Evolutionary conservation across 2,329 filamentous ascomycete genomes (phyloP).

Genomic region (Phyllachora maydis): DNA sequence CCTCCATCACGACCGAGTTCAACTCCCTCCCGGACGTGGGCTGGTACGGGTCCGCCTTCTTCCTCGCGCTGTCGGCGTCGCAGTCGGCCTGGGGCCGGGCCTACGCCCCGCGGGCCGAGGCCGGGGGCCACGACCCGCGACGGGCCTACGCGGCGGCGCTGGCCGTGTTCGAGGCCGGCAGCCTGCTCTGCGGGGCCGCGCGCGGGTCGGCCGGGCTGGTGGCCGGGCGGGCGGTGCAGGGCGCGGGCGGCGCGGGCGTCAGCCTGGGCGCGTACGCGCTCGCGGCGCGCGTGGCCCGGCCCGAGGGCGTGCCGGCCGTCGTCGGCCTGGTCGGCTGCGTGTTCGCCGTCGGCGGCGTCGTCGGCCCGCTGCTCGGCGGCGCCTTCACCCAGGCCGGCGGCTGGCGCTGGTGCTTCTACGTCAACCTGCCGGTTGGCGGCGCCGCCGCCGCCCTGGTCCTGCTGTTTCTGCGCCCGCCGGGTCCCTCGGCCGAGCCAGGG

Average conservation of each 20-base stretch:
- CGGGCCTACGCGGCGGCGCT: background rate
- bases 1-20: constrained; percentile 7
- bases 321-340: constrained; percentile 1
- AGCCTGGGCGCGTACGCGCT: background rate
- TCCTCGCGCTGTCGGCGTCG: background rate
- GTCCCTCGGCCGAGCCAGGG: background rate
- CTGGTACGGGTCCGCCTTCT: constrained; percentile 12
- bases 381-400: background rate
- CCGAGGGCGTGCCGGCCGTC: background rate
- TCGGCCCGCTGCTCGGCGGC: background rate
- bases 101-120: constrained; percentile 1
- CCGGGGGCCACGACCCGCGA: too few relatives aligned
- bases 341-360: background rate
- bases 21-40: constrained; percentile 15
- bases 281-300: background rate
- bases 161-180: background rate
- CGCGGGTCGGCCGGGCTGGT: background rate
- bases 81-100: constrained; percentile 1
- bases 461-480: background rate
- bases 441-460: background rate
- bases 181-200: background rate
- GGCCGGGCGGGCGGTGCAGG: constrained; percentile 1
- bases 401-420: constrained; percentile 1
- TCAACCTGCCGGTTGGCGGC: constrained; percentile 1
- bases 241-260: background rate